Conservation (phyloP, 225 moss, liverwort and hornwort species). For the Sphagnum contortum region DNA sequence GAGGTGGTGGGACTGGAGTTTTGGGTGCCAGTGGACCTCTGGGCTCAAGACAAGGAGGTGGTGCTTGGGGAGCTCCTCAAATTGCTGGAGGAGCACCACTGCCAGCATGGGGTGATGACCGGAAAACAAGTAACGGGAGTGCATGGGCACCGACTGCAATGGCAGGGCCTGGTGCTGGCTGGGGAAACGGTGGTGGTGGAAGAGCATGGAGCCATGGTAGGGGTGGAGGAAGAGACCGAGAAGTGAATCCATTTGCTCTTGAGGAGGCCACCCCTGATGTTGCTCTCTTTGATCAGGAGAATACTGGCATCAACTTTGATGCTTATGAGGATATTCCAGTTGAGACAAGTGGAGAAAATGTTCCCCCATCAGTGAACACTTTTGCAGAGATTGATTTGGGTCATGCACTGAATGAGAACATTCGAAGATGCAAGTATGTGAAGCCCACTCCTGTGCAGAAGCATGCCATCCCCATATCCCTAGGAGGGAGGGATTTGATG, state of each 20-base stretch:
- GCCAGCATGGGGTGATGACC: slow-evolving; percentile 21
- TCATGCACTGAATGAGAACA: slow-evolving; percentile 85
- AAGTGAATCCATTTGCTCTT: slow-evolving; percentile 91
- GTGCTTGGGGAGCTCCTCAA: too few relatives aligned
- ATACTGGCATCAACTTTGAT: slow-evolving; percentile 96
- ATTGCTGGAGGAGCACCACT: slow-evolving; percentile 17
- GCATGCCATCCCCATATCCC: slow-evolving; percentile 93
- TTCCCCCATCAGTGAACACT: slow-evolving; percentile 77
- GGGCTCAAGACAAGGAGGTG: too few relatives aligned
- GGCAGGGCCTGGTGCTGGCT: slow-evolving; percentile 42
- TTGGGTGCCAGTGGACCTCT: slow-evolving; percentile 9
- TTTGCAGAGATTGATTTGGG: slow-evolving; percentile 98
- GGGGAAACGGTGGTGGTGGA: slow-evolving; percentile 53
- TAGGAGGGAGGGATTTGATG: slow-evolving; percentile 88
- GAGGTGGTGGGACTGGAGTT: slow-evolving; percentile 27
- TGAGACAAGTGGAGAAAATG: slow-evolving; percentile 91
- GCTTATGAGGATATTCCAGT: slow-evolving; percentile 97
- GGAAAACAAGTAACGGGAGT: slow-evolving; percentile 21
- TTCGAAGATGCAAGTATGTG: slow-evolving; percentile 91
- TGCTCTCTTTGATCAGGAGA: slow-evolving; percentile 77
- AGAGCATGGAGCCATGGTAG: slow-evolving; percentile 34
- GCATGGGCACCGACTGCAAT: slow-evolving; percentile 30
- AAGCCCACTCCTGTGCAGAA: slow-evolving; percentile 95
- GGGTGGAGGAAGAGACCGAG: slow-evolving; percentile 46
- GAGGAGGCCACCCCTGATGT: slow-evolving; percentile 56